Base-by-base conservation (phyloP, 192 early-diverging fungal species). In the Phlyctochytrium arcticum region DNA sequence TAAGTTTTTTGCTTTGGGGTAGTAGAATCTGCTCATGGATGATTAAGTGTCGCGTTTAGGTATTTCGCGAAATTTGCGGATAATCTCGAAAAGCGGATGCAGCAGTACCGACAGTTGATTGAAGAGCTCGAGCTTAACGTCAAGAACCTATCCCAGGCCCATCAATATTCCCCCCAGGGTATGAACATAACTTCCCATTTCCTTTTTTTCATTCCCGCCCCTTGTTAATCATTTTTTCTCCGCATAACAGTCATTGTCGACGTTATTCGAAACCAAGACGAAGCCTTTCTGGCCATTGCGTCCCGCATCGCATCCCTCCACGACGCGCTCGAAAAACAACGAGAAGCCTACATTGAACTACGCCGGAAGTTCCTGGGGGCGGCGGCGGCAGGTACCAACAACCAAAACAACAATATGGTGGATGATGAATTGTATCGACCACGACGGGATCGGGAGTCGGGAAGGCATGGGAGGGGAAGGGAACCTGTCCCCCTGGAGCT, bases 61-160 rank as follows among this genome's bases (percentile, higher is more conserved):
- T 78, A 74, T 36, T 78, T 78, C 55, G 49, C 46, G 9, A 65
- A 68, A 15, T 35, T 73, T 35, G 73, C 76, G 26, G 48, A 74
- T 32, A 50, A 21, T 6, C 48, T 78, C 26, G 72, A 74, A 36
- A 51, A 62, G 47, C 37, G 69, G 26, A 70, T 78, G 61, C 72
- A 74, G 54, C 49, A 35, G 33, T 78, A 78, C 33, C 60, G 72
- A 8, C 68, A 74, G 57, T 63, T 55, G 10, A 74, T 77, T 36
- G 71, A 77, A 49, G 62, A 70, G 37, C 37, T 70, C 12, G 69
- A 70, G 31, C 23, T 30, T 6, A 65, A 29, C 39, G 57, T 70
- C 21, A 47, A 47, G 36, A 55, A 19, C 39, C 17, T 61, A 24
- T 57, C 51, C 12, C n/a, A 57, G 24, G 39, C 63, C 26, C 15